Conservation (phyloP, 1,284 basidiomycete genomes). For the Calocybe gambosa region DNA sequence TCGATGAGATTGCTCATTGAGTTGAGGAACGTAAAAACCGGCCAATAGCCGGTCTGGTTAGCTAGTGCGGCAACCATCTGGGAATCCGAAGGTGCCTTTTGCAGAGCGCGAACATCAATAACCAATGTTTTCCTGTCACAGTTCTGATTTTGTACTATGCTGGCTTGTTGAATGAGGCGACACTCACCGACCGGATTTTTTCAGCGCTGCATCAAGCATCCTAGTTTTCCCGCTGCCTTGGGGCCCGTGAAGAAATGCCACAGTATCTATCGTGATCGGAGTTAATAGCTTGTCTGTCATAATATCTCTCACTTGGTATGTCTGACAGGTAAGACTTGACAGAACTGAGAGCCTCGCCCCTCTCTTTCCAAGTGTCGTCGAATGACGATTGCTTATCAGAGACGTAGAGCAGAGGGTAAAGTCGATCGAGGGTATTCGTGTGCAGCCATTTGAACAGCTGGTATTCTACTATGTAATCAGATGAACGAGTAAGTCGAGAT, state of each 20-base stretch:
- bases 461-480: conserved; percentile 40
- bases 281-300: background rate
- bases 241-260: conserved; percentile 33
- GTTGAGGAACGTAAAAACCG: conserved; percentile 85
- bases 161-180: no score
- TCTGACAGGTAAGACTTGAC: conserved; percentile 72
- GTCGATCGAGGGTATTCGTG: conserved; percentile 46
- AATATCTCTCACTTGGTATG: conserved; percentile 48
- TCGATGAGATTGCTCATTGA: conserved; percentile 86
- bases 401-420: conserved; percentile 27
- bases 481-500: conserved; percentile 6
- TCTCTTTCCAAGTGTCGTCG: conserved; percentile 72
- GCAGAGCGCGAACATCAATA: conserved; percentile 80
- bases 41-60: conserved; percentile 84
- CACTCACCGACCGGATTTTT: conserved; percentile 53
- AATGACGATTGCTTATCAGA: conserved; percentile 11
- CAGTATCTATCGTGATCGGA: background rate
- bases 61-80: conserved; percentile 69
- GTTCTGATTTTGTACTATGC: background rate
- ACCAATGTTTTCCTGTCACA: conserved; percentile 55
- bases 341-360: conserved; percentile 67
- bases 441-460: conserved; percentile 63
- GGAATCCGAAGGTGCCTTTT: conserved; percentile 68
- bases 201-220: conserved; percentile 61
- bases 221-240: conserved; percentile 85